Base-by-base conservation (phyloP, 2,329 filamentous ascomycete genomes). In the Beauveria bassiana region DNA sequence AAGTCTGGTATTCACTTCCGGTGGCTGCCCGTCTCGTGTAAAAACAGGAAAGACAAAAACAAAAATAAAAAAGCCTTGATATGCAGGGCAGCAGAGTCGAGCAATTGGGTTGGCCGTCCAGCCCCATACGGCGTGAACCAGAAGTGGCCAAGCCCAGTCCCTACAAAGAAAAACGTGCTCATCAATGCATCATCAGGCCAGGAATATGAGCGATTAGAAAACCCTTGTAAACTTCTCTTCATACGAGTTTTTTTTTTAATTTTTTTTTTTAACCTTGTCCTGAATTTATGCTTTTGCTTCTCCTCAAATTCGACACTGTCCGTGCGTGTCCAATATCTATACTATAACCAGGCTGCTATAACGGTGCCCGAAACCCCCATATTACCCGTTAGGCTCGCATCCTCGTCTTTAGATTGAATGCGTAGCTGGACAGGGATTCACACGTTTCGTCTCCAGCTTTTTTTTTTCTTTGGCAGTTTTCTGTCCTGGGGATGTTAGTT, bases 11-110 rank as follows among this genome's bases (percentile, higher is more conserved):
- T 10, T 22, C 56, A 59, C 50, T 31, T 38, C 46, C 24, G 24
- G 22, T 57, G 45, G 28, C 55, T 18, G 43, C 18, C 8, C 20
- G 47, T 59, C 47, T 50, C 57, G 52, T 51, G 31, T 58, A 47
- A 38, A 54, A 14, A 14, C 10, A 22, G 22, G 31, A 28, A 56
- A 38, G 14, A 38, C 22, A 22, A 38, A 38, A 38, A 2, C 12
- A 38, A 38, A 38, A 14, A 38, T 22, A 38, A 14, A 47, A 38
- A 57, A 38, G n/a, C 43, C 28, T 56, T 43, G 18, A 40, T 58
- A 58, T 58, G 55, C 56, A 59, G 24, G 47, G 46, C 38, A 59
- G 46, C 47, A 31, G 4, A 43, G 47, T 49, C 57, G 40, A 59
- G 57, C 40, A 34, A 49, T 53, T 40, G 57, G 49, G 18, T 46